Percentiles rank a stretch among this genome's conserved stretches.
Evolutionary conservation across 1,139 yeast species (phyloP).

Genomic region (Nematodospora anomalae): DNA sequence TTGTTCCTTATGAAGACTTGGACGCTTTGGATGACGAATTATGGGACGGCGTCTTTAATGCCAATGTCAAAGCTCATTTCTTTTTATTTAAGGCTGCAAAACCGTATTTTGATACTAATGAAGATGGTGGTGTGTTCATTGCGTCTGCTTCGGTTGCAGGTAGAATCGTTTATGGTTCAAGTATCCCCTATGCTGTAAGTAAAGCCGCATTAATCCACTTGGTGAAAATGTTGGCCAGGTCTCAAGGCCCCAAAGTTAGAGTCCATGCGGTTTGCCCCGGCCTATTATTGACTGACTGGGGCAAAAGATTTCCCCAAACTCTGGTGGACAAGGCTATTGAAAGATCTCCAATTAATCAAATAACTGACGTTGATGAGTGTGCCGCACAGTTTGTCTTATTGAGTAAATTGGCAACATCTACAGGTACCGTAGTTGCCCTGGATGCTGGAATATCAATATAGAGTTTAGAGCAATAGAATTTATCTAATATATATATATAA

Average conservation of each 20-base stretch:
- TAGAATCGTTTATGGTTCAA: conserved; percentile 31
- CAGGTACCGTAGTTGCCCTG: conserved; percentile 32
- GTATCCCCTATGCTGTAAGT: conserved; percentile 38
- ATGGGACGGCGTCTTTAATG: conserved; percentile 30
- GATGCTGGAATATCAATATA: conserved; percentile 26
- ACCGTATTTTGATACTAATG: conserved; percentile 26
- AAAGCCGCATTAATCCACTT: conserved; percentile 39
- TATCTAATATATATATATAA: neutral
- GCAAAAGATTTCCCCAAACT: conserved; percentile 30
- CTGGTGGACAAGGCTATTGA: conserved; percentile 21
- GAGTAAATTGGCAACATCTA: conserved; percentile 28
- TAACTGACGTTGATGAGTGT: conserved; percentile 31
- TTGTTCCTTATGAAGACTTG: conserved; percentile 27
- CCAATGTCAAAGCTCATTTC: conserved; percentile 31
- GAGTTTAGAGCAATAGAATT: neutral
- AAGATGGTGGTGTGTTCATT: conserved; percentile 36
- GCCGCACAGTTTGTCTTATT: conserved; percentile 32
- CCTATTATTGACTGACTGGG: conserved; percentile 41
- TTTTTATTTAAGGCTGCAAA: conserved; percentile 34
- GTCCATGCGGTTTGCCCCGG: conserved; percentile 43
- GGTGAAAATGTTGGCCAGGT: conserved; percentile 32
- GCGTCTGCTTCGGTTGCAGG: conserved; percentile 41
- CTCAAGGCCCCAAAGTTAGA: conserved; percentile 36
- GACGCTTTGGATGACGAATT: conserved; percentile 29
- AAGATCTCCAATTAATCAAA: conserved; percentile 26